These are phyloP conservation scores for Fraxinus latifolia DNA, from an alignment of 305 asterid genomes.

Conservation along the genomic window DNA sequence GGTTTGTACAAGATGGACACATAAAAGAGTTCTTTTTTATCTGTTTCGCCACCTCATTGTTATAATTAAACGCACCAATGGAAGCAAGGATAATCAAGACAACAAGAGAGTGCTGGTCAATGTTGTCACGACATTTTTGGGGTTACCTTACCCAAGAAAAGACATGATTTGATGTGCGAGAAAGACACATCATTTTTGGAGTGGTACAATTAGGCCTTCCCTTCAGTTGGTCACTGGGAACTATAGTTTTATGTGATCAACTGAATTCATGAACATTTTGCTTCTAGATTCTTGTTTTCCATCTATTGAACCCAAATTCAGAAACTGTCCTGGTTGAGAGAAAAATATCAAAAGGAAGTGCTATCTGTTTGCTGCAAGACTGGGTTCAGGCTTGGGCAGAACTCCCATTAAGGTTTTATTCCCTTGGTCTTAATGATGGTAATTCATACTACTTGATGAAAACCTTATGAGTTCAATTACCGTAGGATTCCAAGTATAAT, in stretches of 20 bases:
- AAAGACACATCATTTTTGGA: neutral
- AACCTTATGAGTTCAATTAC: neutral
- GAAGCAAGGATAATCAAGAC: neutral
- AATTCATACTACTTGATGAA: neutral
- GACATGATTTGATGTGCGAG: neutral
- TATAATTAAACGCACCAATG: neutral
- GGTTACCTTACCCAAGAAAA: neutral
- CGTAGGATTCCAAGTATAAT: neutral
- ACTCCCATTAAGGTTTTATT: neutral
- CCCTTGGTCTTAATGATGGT: neutral
- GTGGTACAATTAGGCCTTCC: neutral
- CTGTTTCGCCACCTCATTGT: neutral
- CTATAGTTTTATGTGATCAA: neutral
- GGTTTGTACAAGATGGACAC: neutral
- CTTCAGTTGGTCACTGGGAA: neutral
- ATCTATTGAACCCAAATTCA: neutral
- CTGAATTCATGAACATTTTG: neutral
- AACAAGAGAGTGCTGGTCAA: neutral
- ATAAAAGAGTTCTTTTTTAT: neutral
- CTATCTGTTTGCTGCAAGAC: neutral
- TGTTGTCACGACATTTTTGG: neutral
- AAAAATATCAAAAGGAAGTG: neutral
- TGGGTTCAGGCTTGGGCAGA: neutral
- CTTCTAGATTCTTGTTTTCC: neutral
- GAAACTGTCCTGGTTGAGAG: neutral